Conservation (phyloP, 2,329 filamentous ascomycete species). For the Rhynchosporium graminicola region DNA sequence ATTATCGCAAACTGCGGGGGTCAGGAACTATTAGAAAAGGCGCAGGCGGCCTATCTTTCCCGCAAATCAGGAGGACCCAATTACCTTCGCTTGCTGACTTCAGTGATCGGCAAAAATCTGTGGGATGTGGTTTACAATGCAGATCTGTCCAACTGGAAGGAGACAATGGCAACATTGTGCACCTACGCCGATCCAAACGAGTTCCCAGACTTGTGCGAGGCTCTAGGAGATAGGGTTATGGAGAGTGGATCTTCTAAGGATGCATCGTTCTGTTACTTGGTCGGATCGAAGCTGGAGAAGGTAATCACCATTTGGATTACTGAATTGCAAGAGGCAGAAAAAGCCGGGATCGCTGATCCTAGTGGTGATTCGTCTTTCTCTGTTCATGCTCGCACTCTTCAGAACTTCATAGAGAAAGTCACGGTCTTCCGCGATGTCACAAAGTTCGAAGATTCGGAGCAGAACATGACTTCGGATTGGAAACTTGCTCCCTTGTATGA, state of each 20-base stretch:
- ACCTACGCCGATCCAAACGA: slow-evolving; percentile 90
- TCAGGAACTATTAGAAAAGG: slow-evolving; percentile 90
- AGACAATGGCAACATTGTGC: slow-evolving; percentile 93
- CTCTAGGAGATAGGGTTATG: slow-evolving; percentile 85
- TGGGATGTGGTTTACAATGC: slow-evolving; percentile 99
- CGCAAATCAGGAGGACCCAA: slow-evolving; percentile 81
- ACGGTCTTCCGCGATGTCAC: slow-evolving; percentile 94
- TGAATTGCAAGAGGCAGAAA: slow-evolving; percentile 83
- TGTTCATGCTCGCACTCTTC: slow-evolving; percentile 82
- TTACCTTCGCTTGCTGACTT: slow-evolving; percentile 86
- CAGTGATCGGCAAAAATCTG: slow-evolving; percentile 92
- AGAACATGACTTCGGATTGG: slow-evolving; percentile 73
- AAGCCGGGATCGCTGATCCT: slow-evolving; percentile 68
- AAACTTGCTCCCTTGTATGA: slow-evolving; percentile 86
- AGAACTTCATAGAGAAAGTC: slow-evolving; percentile 97
- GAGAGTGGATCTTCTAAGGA: slow-evolving; percentile 80
- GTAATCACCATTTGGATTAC: slow-evolving; percentile 92
- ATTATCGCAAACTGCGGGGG: slow-evolving; percentile 97
- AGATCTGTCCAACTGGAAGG: slow-evolving; percentile 91
- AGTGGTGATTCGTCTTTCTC: slow-evolving; percentile 82
- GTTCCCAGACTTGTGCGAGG: slow-evolving; percentile 93
- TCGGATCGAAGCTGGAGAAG: slow-evolving; percentile 96
- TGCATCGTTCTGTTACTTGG: slow-evolving; percentile 94
- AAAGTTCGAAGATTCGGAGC: slow-evolving; percentile 82
- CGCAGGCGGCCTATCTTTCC: slow-evolving; percentile 86